Conservation (phyloP, 768 basidiomycete species). For the Termitomyces sp. region DNA sequence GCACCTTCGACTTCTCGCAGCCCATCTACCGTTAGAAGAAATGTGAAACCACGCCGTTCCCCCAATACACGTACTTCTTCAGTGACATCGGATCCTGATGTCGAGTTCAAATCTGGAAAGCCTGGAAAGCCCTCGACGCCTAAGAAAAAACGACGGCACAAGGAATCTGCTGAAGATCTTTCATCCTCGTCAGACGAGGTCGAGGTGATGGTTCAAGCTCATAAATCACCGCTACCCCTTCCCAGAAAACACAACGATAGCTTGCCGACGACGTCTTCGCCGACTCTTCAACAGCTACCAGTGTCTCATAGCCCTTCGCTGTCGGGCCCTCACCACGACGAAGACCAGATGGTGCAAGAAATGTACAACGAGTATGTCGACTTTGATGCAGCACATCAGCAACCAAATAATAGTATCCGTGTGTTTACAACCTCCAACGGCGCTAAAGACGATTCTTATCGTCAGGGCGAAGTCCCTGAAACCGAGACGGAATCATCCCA, state of each 20-base stretch:
- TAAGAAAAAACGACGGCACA: constrained; percentile 3
- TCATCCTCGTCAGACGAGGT: constrained; percentile 10
- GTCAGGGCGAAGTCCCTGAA: constrained; percentile 14
- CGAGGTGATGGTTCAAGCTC: neutral
- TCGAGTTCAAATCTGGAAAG: constrained; percentile 8
- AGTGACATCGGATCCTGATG: constrained; percentile 1
- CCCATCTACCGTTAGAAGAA: neutral
- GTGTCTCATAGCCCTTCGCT: neutral
- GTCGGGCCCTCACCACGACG: neutral
- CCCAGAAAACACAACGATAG: neutral
- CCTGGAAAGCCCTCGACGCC: constrained; percentile 5
- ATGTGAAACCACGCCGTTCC: neutral
- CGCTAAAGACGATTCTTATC: constrained; percentile 11
- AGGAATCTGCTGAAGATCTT: neutral
- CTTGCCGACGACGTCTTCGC: neutral
- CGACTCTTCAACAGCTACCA: neutral
- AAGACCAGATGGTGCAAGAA: neutral
- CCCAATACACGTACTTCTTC: neutral
- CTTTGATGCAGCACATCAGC: neutral
- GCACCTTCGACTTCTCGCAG: neutral
- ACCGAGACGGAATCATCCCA: constrained; percentile 10
- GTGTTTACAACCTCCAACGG: neutral
- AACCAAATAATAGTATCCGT: neutral
- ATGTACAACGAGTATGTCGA: constrained; percentile 11
- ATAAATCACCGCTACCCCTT: neutral